These are phyloP conservation scores for Actinomortierella ambigua DNA, from an alignment of 371 early-diverging fungal genomes.

Conservation along the genomic window DNA sequence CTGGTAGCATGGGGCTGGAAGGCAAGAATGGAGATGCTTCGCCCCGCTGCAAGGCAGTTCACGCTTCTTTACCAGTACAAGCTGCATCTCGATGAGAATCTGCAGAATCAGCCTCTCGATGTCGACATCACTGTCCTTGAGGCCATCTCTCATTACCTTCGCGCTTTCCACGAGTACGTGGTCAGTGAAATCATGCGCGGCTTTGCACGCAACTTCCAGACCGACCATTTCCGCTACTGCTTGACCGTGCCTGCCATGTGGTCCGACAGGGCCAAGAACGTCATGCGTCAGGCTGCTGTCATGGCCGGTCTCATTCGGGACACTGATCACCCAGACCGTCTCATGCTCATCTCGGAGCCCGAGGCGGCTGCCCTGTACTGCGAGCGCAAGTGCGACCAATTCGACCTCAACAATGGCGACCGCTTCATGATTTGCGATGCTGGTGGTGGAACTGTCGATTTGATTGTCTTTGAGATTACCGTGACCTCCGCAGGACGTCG, in stretches of 20 bases:
- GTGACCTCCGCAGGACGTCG: constrained; percentile 42
- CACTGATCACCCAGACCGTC: constrained; percentile 50
- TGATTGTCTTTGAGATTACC: constrained; percentile 53
- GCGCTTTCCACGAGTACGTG: constrained; percentile 54
- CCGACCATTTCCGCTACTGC: constrained; percentile 54
- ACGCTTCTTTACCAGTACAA: constrained; percentile 58
- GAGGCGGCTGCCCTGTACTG: constrained; percentile 61
- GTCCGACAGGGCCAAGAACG: constrained; percentile 55
- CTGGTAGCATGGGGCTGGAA: constrained; percentile 61
- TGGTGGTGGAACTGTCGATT: constrained; percentile 67
- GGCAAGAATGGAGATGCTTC: constrained; percentile 57
- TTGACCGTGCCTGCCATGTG: constrained; percentile 61
- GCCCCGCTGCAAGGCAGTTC: constrained; percentile 46
- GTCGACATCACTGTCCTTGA: constrained; percentile 51
- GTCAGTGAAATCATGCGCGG: constrained; percentile 52
- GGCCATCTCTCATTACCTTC: constrained; percentile 53
- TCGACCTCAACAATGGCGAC: constrained; percentile 51
- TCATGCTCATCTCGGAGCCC: constrained; percentile 57
- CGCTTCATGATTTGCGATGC: constrained; percentile 61
- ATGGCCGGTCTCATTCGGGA: constrained; percentile 50
- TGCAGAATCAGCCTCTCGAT: constrained; percentile 48
- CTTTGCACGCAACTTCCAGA: constrained; percentile 53
- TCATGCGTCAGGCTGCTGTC: constrained; percentile 56
- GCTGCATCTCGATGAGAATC: constrained; percentile 56
- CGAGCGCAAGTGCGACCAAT: constrained; percentile 57